Base-by-base conservation (phyloP, 2,329 filamentous ascomycete species). In the Alternaria triticimaculans region DNA sequence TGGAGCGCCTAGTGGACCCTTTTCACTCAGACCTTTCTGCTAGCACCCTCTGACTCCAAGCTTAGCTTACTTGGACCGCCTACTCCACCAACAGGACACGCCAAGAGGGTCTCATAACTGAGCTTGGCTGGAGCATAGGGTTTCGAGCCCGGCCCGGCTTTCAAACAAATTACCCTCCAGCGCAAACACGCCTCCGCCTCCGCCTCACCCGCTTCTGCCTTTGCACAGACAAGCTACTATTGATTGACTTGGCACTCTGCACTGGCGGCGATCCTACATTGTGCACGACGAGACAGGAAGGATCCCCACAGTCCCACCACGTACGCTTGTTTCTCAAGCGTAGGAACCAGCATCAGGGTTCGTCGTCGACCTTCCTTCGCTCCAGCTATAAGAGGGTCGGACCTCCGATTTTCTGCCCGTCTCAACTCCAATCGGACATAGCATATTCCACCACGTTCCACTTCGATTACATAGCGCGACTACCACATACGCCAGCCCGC, bases 91-190 rank as follows among this genome's bases (percentile, higher is more conserved):
- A 23, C 55, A 55, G 56, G 23, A 45, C 21, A 46, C 58, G 58
- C 65, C 62, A 53, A 65, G 54, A 55, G 57, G 45, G 61, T 64
- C 53, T 62, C 49, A 66, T 48, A 62, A 64, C 55, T 55, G 54
- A 46, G 49, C 61, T 72, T 72, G 72, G 72, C 71, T 64, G 64
- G 46, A 50, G 63, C 49, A 58, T 67, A 60, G 65, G 28, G 71
- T 72, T 71, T 71, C 70, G 68, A 54, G 56, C 67, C 65, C 65
- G 66, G 59, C 61, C 71, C 54, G 63, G 58, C 65, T 64, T 63
- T 66, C 64, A 70, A 68, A 71, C 71, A 70, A 68, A 69, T 72
- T 65, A 58, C 63, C 60, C 64, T 62, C 64, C 64, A 69, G 57
- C 54, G 44, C 55, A 33, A 55, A 51, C 44, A 50, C 60, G 30